Percentiles rank a stretch among this genome's conserved stretches.
Conservation (phyloP, 768 basidiomycete species). For the Serendipita sp. region DNA sequence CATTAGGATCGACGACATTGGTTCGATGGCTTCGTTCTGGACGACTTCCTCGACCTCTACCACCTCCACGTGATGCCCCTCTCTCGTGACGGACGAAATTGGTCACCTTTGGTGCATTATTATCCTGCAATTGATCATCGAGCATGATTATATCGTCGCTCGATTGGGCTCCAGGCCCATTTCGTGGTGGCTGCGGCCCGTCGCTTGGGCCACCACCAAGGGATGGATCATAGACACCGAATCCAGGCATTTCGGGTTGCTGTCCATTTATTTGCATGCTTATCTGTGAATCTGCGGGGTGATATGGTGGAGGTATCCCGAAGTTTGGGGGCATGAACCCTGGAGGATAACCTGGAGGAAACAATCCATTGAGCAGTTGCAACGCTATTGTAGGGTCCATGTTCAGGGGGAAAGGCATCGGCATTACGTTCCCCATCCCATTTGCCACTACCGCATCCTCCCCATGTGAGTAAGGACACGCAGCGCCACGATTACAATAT, state of each 20-base stretch:
- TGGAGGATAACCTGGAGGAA: conserved; percentile 37
- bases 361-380: conserved; percentile 48
- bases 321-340: conserved; percentile 33
- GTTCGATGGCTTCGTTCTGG: conserved; percentile 34
- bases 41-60: conserved; percentile 27
- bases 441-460: conserved; percentile 45
- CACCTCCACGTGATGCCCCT: conserved; percentile 22
- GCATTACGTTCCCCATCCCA: conserved; percentile 25
- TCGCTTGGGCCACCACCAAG: not conserved
- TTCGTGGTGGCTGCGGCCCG: not conserved
- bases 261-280: conserved; percentile 11
- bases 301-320: conserved; percentile 22
- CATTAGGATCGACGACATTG: conserved; percentile 50
- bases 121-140: not conserved
- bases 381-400: conserved; percentile 19
- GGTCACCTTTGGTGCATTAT: conserved; percentile 16
- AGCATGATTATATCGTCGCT: not conserved
- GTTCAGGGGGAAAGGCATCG: conserved; percentile 28
- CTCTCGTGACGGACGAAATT: conserved; percentile 14
- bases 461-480: conserved; percentile 87
- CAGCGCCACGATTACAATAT: conserved; percentile 74
- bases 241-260: not conserved
- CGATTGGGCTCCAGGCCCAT: not conserved
- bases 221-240: not conserved
- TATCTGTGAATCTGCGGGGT: conserved; percentile 18